Conservation (phyloP, 1,139 yeast genomes). For the Magnusiomyces tetraspermus region DNA sequence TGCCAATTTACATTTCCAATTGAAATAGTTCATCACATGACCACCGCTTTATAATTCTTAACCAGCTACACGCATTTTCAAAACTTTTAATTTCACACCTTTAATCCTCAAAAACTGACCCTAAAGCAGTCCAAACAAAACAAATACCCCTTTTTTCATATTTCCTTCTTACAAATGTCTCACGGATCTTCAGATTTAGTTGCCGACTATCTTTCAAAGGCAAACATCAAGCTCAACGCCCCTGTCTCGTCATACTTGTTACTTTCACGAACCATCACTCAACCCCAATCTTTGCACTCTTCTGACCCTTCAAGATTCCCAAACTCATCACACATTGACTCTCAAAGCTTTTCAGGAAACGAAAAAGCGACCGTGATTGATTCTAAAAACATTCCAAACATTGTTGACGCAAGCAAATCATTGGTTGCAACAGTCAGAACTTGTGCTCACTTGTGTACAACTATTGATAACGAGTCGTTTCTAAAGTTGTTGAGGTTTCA, state of each 20-base stretch:
- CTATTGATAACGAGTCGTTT: background rate
- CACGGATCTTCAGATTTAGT: background rate
- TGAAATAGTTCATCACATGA: too few relatives aligned
- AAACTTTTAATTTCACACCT: background rate
- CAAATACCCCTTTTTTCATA: background rate
- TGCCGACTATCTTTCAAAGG: conserved; percentile 1
- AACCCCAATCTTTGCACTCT: background rate
- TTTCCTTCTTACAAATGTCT: background rate
- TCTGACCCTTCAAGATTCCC: background rate
- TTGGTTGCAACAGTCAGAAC: background rate
- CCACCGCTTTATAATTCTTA: too few relatives aligned
- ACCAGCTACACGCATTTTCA: background rate
- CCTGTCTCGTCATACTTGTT: conserved; percentile 1
- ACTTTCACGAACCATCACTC: background rate
- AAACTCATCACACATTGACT: background rate
- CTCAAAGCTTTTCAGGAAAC: background rate
- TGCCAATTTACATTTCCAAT: too few relatives aligned
- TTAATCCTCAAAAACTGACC: background rate
- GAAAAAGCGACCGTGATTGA: conserved; percentile 2
- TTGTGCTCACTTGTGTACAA: background rate
- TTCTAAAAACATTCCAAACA: background rate
- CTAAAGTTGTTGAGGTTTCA: conserved; percentile 2
- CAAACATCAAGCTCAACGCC: conserved; percentile 1
- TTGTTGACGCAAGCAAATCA: background rate
- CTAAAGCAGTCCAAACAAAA: too few relatives aligned